Conservation (phyloP, 805 yeast species). For the Saccharomyces eubayanus region DNA sequence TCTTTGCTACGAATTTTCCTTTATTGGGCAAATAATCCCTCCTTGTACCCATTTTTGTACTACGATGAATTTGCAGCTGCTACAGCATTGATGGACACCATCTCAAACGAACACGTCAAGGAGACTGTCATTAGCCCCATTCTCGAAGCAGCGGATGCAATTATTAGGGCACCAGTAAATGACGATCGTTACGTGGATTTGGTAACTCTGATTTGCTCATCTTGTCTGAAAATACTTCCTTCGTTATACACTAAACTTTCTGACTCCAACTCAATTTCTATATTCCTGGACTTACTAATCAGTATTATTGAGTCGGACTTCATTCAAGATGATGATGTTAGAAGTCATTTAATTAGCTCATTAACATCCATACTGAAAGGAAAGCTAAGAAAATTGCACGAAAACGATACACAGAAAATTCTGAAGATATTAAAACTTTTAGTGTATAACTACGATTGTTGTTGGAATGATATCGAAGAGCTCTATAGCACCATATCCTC, state of each 20-base stretch:
- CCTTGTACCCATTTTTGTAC: slow-evolving; percentile 44
- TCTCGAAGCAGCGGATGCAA: slow-evolving; percentile 43
- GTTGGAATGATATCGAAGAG: slow-evolving; percentile 41
- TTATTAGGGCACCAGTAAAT: slow-evolving; percentile 37
- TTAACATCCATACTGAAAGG: slow-evolving; percentile 54
- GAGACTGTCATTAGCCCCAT: slow-evolving; percentile 53
- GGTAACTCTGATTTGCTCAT: slow-evolving; percentile 50
- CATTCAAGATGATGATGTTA: slow-evolving; percentile 47
- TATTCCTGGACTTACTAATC: slow-evolving; percentile 43
- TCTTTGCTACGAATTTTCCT: slow-evolving; percentile 60
- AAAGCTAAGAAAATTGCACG: slow-evolving; percentile 43
- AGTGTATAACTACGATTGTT: slow-evolving; percentile 44
- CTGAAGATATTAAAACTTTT: slow-evolving; percentile 50
- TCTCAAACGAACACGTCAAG: slow-evolving; percentile 52
- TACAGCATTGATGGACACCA: slow-evolving; percentile 44
- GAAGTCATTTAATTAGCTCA: slow-evolving; percentile 45
- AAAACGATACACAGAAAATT: slow-evolving; percentile 47
- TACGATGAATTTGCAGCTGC: slow-evolving; percentile 49
- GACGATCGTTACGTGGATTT: slow-evolving; percentile 41
- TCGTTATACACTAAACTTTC: slow-evolving; percentile 34
- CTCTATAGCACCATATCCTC: slow-evolving; percentile 46
- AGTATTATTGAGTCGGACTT: slow-evolving; percentile 50
- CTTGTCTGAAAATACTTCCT: slow-evolving; percentile 46
- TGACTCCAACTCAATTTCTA: slow-evolving; percentile 40
- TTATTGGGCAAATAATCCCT: slow-evolving; percentile 44